These are phyloP conservation scores for Penicillium sp. DNA, from an alignment of 2,329 filamentous ascomycete genomes.

Conservation along the genomic window DNA sequence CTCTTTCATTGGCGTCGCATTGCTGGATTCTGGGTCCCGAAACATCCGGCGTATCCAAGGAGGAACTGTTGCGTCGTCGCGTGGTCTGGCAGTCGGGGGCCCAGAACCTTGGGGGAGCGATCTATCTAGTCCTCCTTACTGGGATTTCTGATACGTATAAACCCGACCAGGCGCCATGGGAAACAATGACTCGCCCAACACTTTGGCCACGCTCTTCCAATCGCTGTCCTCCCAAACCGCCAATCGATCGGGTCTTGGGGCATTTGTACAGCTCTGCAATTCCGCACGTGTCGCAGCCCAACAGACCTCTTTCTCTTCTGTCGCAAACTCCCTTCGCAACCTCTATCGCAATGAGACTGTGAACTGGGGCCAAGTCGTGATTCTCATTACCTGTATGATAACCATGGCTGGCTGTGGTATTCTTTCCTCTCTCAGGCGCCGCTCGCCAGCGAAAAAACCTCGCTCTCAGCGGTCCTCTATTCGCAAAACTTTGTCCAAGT, in stretches of 20 bases:
- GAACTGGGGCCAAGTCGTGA: slow-evolving; percentile 30
- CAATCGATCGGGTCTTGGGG: slow-evolving; percentile 8
- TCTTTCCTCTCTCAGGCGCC: slow-evolving; percentile 31
- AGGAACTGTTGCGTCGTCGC: slow-evolving; percentile 14
- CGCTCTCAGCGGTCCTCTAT: slow-evolving; percentile 2
- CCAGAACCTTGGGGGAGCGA: slow-evolving; percentile 2
- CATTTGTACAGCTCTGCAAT: slow-evolving; percentile 22
- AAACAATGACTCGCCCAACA: slow-evolving; percentile 7
- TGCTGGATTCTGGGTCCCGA: background rate
- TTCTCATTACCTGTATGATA: slow-evolving; percentile 32
- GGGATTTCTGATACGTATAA: slow-evolving; percentile 6
- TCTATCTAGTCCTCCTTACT: background rate
- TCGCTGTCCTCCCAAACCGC: slow-evolving; percentile 9
- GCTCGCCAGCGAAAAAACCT: slow-evolving; percentile 13
- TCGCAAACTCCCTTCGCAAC: slow-evolving; percentile 20
- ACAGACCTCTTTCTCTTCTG: slow-evolving; percentile 15
- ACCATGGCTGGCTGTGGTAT: slow-evolving; percentile 40
- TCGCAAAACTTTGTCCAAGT: slow-evolving; percentile 24
- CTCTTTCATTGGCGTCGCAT: slow-evolving; percentile 18
- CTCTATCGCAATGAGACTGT: slow-evolving; percentile 29
- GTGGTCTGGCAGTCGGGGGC: slow-evolving; percentile 13
- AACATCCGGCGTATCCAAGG: slow-evolving; percentile 11
- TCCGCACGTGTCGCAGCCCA: slow-evolving; percentile 20
- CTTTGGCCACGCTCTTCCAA: slow-evolving; percentile 13
- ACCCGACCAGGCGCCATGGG: slow-evolving; percentile 19